A percentile compares a stretch with the other conserved stretches of the same genome.
Conservation (phyloP, 345 rosid genomes). For the Abelmoschus esculentus region DNA sequence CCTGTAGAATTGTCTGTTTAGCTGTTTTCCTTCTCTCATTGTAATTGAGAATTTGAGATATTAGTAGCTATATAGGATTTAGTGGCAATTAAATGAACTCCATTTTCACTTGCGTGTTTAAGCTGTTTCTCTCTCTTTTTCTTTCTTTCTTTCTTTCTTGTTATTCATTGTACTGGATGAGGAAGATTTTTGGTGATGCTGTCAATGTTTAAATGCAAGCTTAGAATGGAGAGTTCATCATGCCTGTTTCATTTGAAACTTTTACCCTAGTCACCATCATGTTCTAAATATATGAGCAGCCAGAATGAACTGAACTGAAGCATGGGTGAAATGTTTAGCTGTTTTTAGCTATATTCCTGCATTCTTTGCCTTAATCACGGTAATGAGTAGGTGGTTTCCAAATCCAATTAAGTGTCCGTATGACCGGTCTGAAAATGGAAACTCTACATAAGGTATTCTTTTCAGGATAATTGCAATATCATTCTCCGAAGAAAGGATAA, state of each 20-base stretch:
- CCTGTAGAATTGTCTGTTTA: too few species aligned
- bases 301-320: slow-evolving; percentile 2
- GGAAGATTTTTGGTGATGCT: background rate
- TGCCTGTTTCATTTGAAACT: background rate
- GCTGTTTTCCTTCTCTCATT: background rate
- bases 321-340: background rate
- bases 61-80: background rate
- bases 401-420: background rate
- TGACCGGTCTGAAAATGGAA: background rate
- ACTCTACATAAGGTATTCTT: background rate
- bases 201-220: background rate
- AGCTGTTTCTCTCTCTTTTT: background rate
- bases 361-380: background rate
- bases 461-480: background rate
- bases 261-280: background rate
- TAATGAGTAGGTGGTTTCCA: background rate
- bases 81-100: background rate
- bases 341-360: background rate
- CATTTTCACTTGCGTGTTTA: background rate
- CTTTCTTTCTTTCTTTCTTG: background rate
- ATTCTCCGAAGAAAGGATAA: background rate
- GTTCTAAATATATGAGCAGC: background rate
- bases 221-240: background rate
- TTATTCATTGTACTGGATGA: background rate
- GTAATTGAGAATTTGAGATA: background rate